phyloP scores from a whole-genome alignment of 1,139 yeast genomes.

The Suhomyces panamericanus region DNA sequence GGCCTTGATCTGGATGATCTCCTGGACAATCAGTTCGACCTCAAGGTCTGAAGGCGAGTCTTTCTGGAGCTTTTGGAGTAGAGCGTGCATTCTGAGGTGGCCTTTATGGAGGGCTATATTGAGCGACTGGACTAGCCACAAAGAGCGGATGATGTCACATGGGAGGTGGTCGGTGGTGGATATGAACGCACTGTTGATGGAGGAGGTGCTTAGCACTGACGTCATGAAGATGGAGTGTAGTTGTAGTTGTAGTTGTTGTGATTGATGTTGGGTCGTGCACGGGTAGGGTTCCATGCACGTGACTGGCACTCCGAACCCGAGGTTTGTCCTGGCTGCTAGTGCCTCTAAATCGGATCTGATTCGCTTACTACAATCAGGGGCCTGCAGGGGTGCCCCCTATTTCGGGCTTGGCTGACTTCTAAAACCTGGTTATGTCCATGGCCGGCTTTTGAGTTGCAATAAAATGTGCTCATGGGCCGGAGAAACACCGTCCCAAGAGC shows the following conservation, averaged over 20 bases:
- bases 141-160: slow-evolving; percentile 45
- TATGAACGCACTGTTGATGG: slow-evolving; percentile 41
- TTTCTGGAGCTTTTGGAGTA: slow-evolving; percentile 8
- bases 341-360: too few species aligned
- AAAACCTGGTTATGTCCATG: too few species aligned
- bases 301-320: too few species aligned
- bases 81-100: slow-evolving; percentile 10
- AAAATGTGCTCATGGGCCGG: too few species aligned
- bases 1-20: slow-evolving; percentile 15
- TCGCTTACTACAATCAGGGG: too few species aligned
- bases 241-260: background rate
- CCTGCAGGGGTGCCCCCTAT: too few species aligned
- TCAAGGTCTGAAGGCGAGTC: slow-evolving; percentile 3
- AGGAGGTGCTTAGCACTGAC: slow-evolving; percentile 19
- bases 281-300: too few species aligned
- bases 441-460: too few species aligned
- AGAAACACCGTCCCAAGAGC: too few species aligned
- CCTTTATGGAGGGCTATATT: slow-evolving; percentile 32
- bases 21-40: slow-evolving; percentile 11
- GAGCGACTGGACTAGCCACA: slow-evolving; percentile 47
- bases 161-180: slow-evolving; percentile 50
- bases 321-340: too few species aligned
- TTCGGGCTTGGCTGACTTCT: too few species aligned
- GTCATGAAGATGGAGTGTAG: slow-evolving; percentile 1
- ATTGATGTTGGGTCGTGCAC: slow-evolving; percentile 1